Conservation (phyloP, 306 rosid species). For the Macrotyloma uniflorum region DNA sequence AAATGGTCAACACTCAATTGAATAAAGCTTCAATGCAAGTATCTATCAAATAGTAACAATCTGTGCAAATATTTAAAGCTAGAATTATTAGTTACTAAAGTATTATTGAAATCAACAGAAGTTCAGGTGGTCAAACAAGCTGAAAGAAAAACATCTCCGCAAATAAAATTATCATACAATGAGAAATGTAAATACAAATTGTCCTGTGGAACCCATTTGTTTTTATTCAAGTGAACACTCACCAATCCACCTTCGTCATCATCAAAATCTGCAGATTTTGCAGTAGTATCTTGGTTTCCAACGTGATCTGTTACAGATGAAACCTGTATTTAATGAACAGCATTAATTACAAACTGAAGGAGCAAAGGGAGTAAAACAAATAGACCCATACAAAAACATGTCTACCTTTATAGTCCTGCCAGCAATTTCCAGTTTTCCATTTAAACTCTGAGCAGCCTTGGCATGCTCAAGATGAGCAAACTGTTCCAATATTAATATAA, state of each 20-base stretch:
- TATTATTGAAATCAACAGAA: conserved; percentile 16
- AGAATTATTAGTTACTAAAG: background rate
- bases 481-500: conserved; percentile 48
- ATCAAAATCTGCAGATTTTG: conserved; percentile 95
- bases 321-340: conserved; percentile 58
- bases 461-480: conserved; percentile 96
- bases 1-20: conserved; percentile 1
- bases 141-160: too few species aligned
- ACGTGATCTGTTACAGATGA: conserved; percentile 98
- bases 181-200: background rate
- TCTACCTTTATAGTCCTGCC: conserved; percentile 90
- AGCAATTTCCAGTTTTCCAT: conserved; percentile 95
- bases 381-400: conserved; percentile 7
- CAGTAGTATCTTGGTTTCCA: conserved; percentile 82
- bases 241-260: conserved; percentile 99
- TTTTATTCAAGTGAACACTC: conserved; percentile 31
- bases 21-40: conserved; percentile 21
- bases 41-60: conserved; percentile 24
- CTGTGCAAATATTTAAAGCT: conserved; percentile 4
- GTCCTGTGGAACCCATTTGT: background rate
- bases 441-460: conserved; percentile 95
- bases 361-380: background rate
- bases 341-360: conserved; percentile 28
- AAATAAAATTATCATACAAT: background rate
- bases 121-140: conserved; percentile 5